phyloP scores from a whole-genome alignment of 2,329 filamentous ascomycete genomes.

The Byssothecium circinans region DNA sequence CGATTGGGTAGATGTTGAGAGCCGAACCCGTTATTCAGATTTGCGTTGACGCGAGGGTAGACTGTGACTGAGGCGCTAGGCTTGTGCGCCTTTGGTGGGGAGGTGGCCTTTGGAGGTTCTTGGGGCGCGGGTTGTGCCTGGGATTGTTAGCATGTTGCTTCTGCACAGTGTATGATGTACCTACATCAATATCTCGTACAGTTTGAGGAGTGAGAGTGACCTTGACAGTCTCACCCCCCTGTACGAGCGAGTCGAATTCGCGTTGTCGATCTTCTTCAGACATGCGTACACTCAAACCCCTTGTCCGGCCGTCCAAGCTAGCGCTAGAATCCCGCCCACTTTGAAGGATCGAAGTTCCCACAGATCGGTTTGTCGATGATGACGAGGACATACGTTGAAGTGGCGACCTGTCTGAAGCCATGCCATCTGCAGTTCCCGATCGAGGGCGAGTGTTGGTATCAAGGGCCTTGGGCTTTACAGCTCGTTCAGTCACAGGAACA shows the following conservation, averaged over 20 bases:
- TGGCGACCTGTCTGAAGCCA: constrained; percentile 28
- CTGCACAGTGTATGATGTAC: constrained; percentile 15
- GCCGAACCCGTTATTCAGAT: constrained; percentile 32
- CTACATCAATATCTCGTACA: constrained; percentile 49
- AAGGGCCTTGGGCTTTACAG: constrained; percentile 22
- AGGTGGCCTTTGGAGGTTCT: constrained; percentile 4
- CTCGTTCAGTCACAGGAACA: constrained; percentile 23
- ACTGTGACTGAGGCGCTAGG: constrained; percentile 32
- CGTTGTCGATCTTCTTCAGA: constrained; percentile 44
- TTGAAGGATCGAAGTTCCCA: constrained; percentile 35
- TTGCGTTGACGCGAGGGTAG: constrained; percentile 35
- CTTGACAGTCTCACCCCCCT: constrained; percentile 53
- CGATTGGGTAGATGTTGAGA: constrained; percentile 29
- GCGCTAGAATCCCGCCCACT: constrained; percentile 37
- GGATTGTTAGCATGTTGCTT: constrained; percentile 8
- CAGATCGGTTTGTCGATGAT: constrained; percentile 34
- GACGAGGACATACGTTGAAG: constrained; percentile 39
- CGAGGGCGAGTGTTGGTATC: constrained; percentile 28
- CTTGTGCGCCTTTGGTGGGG: constrained; percentile 4
- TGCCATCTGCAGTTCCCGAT: constrained; percentile 17
- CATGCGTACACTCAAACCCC: constrained; percentile 34
- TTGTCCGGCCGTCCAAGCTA: constrained; percentile 30
- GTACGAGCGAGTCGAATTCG: constrained; percentile 53
- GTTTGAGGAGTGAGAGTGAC: constrained; percentile 53
- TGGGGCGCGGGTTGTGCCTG: constrained; percentile 25